Evolutionary conservation across 192 early-diverging fungal genomes (phyloP).

Genomic region (Coemansia pectinata): DNA sequence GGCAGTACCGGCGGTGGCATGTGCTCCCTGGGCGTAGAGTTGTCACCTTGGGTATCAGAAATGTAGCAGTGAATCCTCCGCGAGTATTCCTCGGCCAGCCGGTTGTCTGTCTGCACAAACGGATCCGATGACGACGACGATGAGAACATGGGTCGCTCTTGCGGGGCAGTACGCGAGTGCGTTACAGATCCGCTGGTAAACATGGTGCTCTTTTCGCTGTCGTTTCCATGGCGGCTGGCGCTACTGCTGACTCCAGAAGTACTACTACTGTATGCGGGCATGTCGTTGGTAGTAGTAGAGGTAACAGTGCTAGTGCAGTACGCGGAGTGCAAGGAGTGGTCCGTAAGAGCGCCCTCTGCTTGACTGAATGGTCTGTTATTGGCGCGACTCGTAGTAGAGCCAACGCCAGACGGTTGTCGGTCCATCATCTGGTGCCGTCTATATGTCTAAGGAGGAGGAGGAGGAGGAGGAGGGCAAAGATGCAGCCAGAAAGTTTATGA

Average conservation of each 20-base stretch:
- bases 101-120: slow-evolving; percentile 32
- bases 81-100: slow-evolving; percentile 35
- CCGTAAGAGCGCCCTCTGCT: neutral
- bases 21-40: slow-evolving; percentile 12
- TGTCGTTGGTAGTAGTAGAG: neutral
- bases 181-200: slow-evolving; percentile 6
- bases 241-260: slow-evolving; percentile 1
- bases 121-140: slow-evolving; percentile 11
- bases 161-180: slow-evolving; percentile 13
- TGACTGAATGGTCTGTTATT: neutral
- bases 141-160: slow-evolving; percentile 13
- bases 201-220: slow-evolving; percentile 2
- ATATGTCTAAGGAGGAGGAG: neutral
- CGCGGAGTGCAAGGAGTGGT: neutral
- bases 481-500: neutral
- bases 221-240: neutral
- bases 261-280: neutral
- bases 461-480: neutral
- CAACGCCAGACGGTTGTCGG: neutral
- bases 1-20: slow-evolving; percentile 38
- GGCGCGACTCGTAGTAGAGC: neutral
- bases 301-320: neutral
- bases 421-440: neutral
- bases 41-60: slow-evolving; percentile 17
- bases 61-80: slow-evolving; percentile 49